Conservation (phyloP, 805 yeast species). For the Suhomyces xylopsoci region DNA sequence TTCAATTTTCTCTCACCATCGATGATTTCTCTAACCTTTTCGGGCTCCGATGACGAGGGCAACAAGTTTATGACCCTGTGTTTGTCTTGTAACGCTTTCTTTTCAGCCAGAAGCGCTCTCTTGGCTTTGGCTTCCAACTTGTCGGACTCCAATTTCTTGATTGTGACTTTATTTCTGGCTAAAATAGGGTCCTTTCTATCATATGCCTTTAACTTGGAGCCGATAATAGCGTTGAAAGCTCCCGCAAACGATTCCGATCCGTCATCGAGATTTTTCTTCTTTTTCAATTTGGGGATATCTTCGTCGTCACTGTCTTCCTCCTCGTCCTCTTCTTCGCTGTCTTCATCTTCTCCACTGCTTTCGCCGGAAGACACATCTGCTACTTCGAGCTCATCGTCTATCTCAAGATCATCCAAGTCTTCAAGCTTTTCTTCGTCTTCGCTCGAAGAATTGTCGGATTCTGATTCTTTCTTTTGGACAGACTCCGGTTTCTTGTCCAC, state of each 20-base stretch:
- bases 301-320: slow-evolving; percentile 12
- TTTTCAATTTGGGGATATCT: slow-evolving; percentile 48
- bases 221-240: slow-evolving; percentile 81
- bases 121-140: slow-evolving; percentile 83
- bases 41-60: slow-evolving; percentile 57
- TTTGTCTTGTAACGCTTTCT: slow-evolving; percentile 61
- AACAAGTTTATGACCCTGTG: slow-evolving; percentile 66
- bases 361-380: slow-evolving; percentile 2
- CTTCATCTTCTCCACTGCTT: slow-evolving; percentile 4
- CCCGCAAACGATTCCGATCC: slow-evolving; percentile 75
- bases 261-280: slow-evolving; percentile 56
- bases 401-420: slow-evolving; percentile 12
- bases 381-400: slow-evolving; percentile 15
- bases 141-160: slow-evolving; percentile 73
- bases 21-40: slow-evolving; percentile 52
- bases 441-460: background rate
- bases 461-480: background rate
- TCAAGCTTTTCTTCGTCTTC: slow-evolving; percentile 11
- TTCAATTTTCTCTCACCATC: slow-evolving; percentile 69
- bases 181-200: slow-evolving; percentile 87
- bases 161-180: slow-evolving; percentile 71
- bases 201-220: slow-evolving; percentile 83
- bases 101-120: slow-evolving; percentile 65
- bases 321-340: slow-evolving; percentile 3
- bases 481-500: slow-evolving; percentile 2